phyloP scores from a whole-genome alignment of 768 basidiomycete genomes.

The Hygrophoropsis aurantiaca region DNA sequence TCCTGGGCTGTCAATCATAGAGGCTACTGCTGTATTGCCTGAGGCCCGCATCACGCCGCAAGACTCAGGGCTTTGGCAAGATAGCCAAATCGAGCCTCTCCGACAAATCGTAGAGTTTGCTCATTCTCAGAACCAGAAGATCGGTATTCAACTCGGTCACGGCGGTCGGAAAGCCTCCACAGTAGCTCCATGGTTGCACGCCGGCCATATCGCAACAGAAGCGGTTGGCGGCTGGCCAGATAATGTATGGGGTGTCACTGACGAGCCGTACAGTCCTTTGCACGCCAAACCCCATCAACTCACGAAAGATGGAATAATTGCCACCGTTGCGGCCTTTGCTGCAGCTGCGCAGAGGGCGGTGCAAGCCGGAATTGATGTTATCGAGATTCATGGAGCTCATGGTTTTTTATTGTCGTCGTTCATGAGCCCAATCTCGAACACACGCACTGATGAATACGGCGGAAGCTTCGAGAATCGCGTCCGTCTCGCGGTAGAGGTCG shows the following conservation, averaged over 20 bases:
- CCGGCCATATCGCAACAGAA: conserved; percentile 31
- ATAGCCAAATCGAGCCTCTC: conserved; percentile 48
- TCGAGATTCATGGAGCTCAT: conserved; percentile 65
- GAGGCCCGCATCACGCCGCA: conserved; percentile 66
- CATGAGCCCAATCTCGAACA: conserved; percentile 58
- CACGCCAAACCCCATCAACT: conserved; percentile 58
- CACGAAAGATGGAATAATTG: conserved; percentile 54
- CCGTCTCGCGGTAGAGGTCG: conserved; percentile 60
- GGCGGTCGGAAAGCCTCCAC: conserved; percentile 76
- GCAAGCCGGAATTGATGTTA: conserved; percentile 55
- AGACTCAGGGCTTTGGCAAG: conserved; percentile 67
- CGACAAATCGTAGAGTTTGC: conserved; percentile 64
- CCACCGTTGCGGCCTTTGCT: conserved; percentile 54
- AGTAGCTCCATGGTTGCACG: conserved; percentile 57
- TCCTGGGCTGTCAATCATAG: conserved; percentile 59
- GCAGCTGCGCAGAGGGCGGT: conserved; percentile 52
- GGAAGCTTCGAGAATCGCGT: conserved; percentile 71
- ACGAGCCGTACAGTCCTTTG: conserved; percentile 40
- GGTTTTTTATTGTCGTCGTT: conserved; percentile 61
- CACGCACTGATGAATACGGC: conserved; percentile 67
- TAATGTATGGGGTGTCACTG: conserved; percentile 57
- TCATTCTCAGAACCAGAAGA: conserved; percentile 65
- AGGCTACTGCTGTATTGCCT: conserved; percentile 62
- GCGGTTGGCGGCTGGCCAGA: conserved; percentile 50
- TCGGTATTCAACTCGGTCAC: conserved; percentile 78